These are phyloP conservation scores for Neurospora sp. DNA, from an alignment of 495 filamentous ascomycete species.

Conservation along the genomic window DNA sequence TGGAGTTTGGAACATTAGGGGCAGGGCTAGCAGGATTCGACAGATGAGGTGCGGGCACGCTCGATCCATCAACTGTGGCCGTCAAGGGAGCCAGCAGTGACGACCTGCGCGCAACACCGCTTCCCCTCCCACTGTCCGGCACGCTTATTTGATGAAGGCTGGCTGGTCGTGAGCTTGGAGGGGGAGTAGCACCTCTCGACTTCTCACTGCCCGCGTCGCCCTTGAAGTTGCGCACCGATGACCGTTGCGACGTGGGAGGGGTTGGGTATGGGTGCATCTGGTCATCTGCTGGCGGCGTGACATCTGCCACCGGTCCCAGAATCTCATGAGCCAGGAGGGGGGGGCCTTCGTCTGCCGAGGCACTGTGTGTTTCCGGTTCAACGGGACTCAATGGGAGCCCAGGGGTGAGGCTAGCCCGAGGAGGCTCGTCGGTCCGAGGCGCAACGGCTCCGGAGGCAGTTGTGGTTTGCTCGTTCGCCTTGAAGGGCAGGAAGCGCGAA, in stretches of 20 bases:
- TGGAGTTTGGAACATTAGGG: constrained; percentile 47
- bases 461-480: constrained; percentile 26
- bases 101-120: constrained; percentile 28
- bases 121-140: constrained; percentile 31
- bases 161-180: constrained; percentile 12
- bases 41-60: constrained; percentile 61
- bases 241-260: constrained; percentile 46
- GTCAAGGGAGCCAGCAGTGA: constrained; percentile 51
- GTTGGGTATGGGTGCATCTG: constrained; percentile 42
- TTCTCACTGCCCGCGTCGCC: constrained; percentile 35
- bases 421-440: constrained; percentile 25
- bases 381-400: constrained; percentile 14
- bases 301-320: constrained; percentile 24
- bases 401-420: constrained; percentile 17
- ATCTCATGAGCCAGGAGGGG: constrained; percentile 44
- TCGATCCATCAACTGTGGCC: constrained; percentile 52
- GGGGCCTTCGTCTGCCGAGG: constrained; percentile 30
- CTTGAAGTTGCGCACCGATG: constrained; percentile 42
- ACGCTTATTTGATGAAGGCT: constrained; percentile 30
- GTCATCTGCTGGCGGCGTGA: constrained; percentile 22
- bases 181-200: constrained; percentile 17
- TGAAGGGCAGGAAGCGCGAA: constrained; percentile 29
- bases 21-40: constrained; percentile 58
- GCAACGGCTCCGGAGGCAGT: constrained; percentile 23
- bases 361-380: constrained; percentile 14